Conservation (phyloP, 2,329 filamentous ascomycete genomes). For the Lachnellula subtilissima region DNA sequence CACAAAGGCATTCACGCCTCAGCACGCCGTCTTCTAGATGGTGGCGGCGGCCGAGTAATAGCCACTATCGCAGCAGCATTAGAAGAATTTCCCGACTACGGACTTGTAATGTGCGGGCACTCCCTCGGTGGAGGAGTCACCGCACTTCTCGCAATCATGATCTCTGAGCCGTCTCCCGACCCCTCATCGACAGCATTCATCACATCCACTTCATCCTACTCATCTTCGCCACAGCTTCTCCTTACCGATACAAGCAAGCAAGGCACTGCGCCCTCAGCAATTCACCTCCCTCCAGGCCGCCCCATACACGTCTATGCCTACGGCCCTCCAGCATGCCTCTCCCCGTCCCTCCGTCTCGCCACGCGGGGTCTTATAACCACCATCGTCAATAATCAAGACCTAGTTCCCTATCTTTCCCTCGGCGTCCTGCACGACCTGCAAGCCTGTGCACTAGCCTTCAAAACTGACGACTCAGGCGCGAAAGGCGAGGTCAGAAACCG, state of each 20-base stretch:
- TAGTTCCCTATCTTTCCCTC: slow-evolving; percentile 69
- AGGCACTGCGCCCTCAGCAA: slow-evolving; percentile 24
- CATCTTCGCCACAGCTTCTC: slow-evolving; percentile 56
- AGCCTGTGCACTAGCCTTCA: slow-evolving; percentile 66
- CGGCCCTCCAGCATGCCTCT: slow-evolving; percentile 69
- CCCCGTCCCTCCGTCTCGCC: slow-evolving; percentile 61
- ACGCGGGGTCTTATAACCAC: slow-evolving; percentile 73
- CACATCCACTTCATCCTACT: slow-evolving; percentile 66
- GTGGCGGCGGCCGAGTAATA: slow-evolving; percentile 46
- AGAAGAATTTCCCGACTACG: slow-evolving; percentile 50
- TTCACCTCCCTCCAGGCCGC: slow-evolving; percentile 59
- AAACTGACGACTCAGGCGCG: slow-evolving; percentile 62
- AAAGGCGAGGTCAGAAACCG: slow-evolving; percentile 62
- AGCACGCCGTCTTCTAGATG: slow-evolving; percentile 45
- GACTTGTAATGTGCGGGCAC: slow-evolving; percentile 51
- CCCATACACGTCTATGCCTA: slow-evolving; percentile 78
- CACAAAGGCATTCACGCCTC: slow-evolving; percentile 55
- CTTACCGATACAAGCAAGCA: slow-evolving; percentile 49
- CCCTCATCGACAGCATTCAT: slow-evolving; percentile 38
- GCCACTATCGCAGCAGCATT: slow-evolving; percentile 47
- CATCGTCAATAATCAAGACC: slow-evolving; percentile 66
- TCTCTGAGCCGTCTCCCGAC: slow-evolving; percentile 41
- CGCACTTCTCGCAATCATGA: slow-evolving; percentile 49
- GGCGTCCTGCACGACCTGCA: slow-evolving; percentile 73
- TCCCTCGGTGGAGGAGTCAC: slow-evolving; percentile 52